These are phyloP conservation scores for Globisporangium alternatum DNA, from an alignment of 352 stramenopile species.

Conservation along the genomic window DNA sequence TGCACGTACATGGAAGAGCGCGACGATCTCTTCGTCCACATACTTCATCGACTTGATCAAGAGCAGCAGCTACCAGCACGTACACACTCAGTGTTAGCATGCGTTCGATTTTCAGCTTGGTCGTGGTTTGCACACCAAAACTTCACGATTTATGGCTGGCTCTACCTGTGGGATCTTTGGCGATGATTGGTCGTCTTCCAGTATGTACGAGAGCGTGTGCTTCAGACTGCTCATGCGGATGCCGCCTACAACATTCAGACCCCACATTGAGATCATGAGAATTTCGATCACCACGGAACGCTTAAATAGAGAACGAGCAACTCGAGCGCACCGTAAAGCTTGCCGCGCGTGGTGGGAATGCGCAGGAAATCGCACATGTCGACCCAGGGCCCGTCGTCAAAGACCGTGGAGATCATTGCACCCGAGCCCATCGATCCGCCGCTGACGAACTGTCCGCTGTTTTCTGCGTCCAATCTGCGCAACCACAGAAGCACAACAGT, in stretches of 20 bases:
- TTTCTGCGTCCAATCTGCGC: conserved; percentile 40
- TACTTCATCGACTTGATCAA: conserved; percentile 82
- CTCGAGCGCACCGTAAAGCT: conserved; percentile 51
- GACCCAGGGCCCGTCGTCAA: conserved; percentile 80
- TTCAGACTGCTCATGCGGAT: conserved; percentile 65
- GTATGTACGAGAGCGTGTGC: conserved; percentile 52
- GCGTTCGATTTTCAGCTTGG: not conserved
- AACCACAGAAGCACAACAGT: not conserved
- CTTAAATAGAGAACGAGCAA: not conserved
- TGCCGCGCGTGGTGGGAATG: conserved; percentile 42
- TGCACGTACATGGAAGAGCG: conserved; percentile 62
- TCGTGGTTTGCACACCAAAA: not conserved
- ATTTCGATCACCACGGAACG: too few species aligned
- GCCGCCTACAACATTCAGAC: conserved; percentile 31
- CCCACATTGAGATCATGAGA: too few species aligned
- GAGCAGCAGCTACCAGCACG: conserved; percentile 47
- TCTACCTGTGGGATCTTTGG: conserved; percentile 53
- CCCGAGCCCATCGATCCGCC: conserved; percentile 36
- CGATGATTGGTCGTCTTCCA: conserved; percentile 58
- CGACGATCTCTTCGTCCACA: conserved; percentile 80
- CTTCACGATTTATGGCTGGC: too few species aligned
- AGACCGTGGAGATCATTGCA: conserved; percentile 58
- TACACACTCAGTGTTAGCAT: not conserved
- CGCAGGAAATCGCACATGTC: conserved; percentile 70
- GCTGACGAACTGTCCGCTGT: conserved; percentile 37